Conservation (phyloP, 331 rosid genomes). For the Malus hybrid region DNA sequence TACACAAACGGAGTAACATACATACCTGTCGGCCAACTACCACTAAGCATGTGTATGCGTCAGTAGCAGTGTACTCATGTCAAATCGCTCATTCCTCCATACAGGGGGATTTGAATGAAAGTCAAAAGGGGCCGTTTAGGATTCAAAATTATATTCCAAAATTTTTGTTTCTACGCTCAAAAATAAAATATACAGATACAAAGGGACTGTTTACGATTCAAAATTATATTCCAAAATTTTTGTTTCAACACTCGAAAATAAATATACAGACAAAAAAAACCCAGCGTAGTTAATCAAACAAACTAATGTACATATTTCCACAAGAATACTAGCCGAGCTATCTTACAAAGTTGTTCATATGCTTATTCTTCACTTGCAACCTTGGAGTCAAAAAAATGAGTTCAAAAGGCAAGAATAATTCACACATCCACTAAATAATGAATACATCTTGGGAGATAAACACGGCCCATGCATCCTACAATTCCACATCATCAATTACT, state of each 20-base stretch:
- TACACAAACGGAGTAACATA: too few species aligned
- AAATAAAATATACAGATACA: not conserved
- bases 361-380: not conserved
- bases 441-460: slow-evolving; percentile 67
- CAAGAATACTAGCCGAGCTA: not conserved
- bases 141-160: not conserved
- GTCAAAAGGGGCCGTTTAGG: not conserved
- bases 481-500: not conserved
- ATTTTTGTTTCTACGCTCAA: not conserved
- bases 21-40: too few species aligned
- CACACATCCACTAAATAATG: slow-evolving; percentile 19
- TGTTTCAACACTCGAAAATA: not conserved
- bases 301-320: not conserved
- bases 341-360: not conserved
- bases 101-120: too few species aligned
- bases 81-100: too few species aligned
- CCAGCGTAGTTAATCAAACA: not conserved
- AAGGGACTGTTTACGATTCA: not conserved
- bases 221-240: not conserved
- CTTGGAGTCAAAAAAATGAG: slow-evolving; percentile 14
- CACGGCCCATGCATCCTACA: slow-evolving; percentile 85
- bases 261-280: not conserved
- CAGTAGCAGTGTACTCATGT: too few species aligned
- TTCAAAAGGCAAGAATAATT: not conserved
- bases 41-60: too few species aligned